phyloP scores from a whole-genome alignment of 345 rosid species.

The Syzygium aqueum region DNA sequence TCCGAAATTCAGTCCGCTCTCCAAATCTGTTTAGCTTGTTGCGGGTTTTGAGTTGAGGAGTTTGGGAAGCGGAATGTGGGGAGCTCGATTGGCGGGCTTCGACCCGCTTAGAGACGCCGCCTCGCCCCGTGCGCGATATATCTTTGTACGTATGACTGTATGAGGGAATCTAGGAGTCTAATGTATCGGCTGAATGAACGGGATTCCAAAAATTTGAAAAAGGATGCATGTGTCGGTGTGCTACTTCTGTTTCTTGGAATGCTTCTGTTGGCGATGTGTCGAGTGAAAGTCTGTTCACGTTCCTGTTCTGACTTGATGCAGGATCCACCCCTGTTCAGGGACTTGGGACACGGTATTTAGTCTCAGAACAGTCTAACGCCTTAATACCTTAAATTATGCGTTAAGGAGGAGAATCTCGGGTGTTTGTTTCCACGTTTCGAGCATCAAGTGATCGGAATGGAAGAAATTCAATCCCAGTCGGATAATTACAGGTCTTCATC shows the following conservation, averaged over 20 bases:
- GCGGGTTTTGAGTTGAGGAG: not conserved
- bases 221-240: not conserved
- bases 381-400: not conserved
- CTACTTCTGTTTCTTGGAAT: not conserved
- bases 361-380: not conserved
- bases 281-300: not conserved
- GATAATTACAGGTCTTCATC: slow-evolving; percentile 96
- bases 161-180: not conserved
- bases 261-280: not conserved
- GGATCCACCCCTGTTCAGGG: not conserved
- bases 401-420: not conserved
- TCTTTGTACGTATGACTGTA: not conserved
- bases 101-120: not conserved
- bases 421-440: not conserved
- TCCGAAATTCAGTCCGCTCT: not conserved
- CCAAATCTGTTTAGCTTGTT: not conserved
- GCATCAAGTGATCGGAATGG: slow-evolving; percentile 27
- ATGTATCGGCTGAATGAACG: not conserved
- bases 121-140: not conserved
- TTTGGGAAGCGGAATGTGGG: not conserved
- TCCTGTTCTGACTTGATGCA: not conserved
- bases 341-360: not conserved
- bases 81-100: not conserved
- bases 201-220: not conserved
- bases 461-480: slow-evolving; percentile 94